Conservation (phyloP, 495 filamentous ascomycete species). For the Hamigera avellanea region DNA sequence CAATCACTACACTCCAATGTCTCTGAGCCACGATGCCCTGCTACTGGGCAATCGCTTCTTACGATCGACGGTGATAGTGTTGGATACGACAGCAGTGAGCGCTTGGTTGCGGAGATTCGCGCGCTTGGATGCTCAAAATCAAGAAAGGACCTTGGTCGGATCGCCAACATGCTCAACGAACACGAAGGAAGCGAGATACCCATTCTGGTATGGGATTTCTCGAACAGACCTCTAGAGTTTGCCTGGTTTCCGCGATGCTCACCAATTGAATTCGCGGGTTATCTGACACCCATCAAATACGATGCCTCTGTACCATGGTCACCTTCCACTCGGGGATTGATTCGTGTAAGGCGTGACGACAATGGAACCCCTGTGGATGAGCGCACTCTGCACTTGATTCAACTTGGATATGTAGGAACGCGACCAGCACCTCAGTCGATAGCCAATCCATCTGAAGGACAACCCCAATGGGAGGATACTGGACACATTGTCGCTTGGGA, state of each 20-base stretch:
- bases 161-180: constrained; percentile 23
- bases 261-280: constrained; percentile 18
- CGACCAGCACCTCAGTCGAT: constrained; percentile 3
- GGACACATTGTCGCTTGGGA: constrained; percentile 31
- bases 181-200: constrained; percentile 15
- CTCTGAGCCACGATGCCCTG: constrained; percentile 6
- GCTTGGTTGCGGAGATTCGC: constrained; percentile 18
- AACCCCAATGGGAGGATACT: constrained; percentile 16
- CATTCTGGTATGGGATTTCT: constrained; percentile 2
- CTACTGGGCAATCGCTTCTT: constrained; percentile 15
- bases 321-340: constrained; percentile 18
- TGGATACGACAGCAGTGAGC: constrained; percentile 15
- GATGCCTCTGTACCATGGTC: constrained; percentile 6
- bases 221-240: constrained; percentile 8
- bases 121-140: constrained; percentile 24
- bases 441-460: background rate
- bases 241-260: constrained; percentile 21
- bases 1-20: constrained; percentile 8
- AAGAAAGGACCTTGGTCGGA: constrained; percentile 9
- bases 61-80: constrained; percentile 16
- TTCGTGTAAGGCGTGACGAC: constrained; percentile 12
- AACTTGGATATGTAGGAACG: constrained; percentile 23
- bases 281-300: constrained; percentile 1
- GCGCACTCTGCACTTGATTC: constrained; percentile 19
- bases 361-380: constrained; percentile 9